Evolutionary conservation across 1,284 basidiomycete genomes (phyloP).

Genomic region (Vanrija sp.): DNA sequence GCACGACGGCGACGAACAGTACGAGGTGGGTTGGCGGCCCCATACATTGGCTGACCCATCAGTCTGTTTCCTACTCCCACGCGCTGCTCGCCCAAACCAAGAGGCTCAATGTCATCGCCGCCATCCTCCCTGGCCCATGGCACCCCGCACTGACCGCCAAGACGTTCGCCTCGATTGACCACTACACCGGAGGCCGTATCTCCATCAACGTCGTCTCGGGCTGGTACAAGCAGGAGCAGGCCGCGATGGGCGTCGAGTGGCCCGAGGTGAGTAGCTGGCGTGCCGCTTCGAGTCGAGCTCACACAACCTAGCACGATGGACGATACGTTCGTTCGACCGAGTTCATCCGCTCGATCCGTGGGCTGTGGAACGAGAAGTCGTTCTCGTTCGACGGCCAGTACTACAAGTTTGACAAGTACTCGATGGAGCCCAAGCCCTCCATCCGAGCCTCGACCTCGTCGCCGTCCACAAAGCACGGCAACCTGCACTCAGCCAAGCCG

Average conservation of each 20-base stretch:
- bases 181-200: constrained; percentile 8
- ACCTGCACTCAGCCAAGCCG: too few relatives aligned
- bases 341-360: constrained; percentile 12
- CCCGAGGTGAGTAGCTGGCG: constrained; percentile 3
- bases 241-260: constrained; percentile 11
- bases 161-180: constrained; percentile 8
- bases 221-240: constrained; percentile 13
- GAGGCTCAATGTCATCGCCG: constrained; percentile 10
- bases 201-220: constrained; percentile 16
- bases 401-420: constrained; percentile 8
- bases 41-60: background rate
- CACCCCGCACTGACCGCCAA: constrained; percentile 16
- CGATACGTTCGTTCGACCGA: constrained; percentile 12
- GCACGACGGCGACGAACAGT: constrained; percentile 14
- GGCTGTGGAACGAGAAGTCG: constrained; percentile 9
- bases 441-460: background rate
- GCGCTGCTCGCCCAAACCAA: constrained; percentile 12
- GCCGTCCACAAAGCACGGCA: background rate
- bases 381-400: constrained; percentile 10
- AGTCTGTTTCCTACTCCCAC: constrained; percentile 13
- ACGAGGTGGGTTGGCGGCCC: constrained; percentile 3
- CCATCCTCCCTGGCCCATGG: constrained; percentile 14
- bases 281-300: background rate
- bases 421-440: constrained; percentile 2
- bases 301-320: constrained; percentile 3